Conservation (phyloP, 305 asterid species). For the Fraxinus floribunda region DNA sequence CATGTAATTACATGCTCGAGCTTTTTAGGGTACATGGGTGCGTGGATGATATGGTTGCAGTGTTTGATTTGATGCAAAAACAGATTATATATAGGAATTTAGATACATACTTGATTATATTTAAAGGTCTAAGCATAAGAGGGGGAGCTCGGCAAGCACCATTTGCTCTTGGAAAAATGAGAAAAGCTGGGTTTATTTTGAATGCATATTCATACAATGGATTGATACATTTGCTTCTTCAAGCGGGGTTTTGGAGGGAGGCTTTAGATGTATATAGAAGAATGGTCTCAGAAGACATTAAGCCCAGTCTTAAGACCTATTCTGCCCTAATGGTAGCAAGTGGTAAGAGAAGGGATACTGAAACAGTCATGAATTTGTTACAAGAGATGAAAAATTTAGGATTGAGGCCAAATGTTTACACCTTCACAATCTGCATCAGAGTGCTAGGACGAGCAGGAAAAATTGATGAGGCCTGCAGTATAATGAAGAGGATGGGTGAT, state of each 20-base stretch:
- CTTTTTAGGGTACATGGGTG: constrained; percentile 60
- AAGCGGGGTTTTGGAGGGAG: constrained; percentile 70
- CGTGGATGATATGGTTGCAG: constrained; percentile 62
- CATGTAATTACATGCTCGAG: constrained; percentile 92
- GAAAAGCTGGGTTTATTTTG: constrained; percentile 56
- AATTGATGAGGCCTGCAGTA: constrained; percentile 59
- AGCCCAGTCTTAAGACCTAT: constrained; percentile 89
- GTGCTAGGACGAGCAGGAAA: constrained; percentile 90
- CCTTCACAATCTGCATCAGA: constrained; percentile 89
- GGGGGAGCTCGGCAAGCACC: constrained; percentile 78
- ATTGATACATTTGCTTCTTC: constrained; percentile 83
- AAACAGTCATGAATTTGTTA: constrained; percentile 70
- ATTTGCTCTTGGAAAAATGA: constrained; percentile 75
- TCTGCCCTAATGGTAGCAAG: constrained; percentile 94
- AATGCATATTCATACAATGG: constrained; percentile 94
- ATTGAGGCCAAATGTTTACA: constrained; percentile 83
- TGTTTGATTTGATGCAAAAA: constrained; percentile 89
- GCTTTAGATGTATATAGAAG: constrained; percentile 61
- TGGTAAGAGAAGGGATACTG: constrained; percentile 77
- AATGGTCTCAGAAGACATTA: constrained; percentile 74
- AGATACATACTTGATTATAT: constrained; percentile 76
- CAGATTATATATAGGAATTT: constrained; percentile 76
- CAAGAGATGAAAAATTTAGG: constrained; percentile 78
- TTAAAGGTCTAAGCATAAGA: constrained; percentile 56
- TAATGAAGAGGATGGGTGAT: constrained; percentile 74